Evolutionary conservation across 345 rosid species (phyloP).

Genomic region (Turritis glabra): DNA sequence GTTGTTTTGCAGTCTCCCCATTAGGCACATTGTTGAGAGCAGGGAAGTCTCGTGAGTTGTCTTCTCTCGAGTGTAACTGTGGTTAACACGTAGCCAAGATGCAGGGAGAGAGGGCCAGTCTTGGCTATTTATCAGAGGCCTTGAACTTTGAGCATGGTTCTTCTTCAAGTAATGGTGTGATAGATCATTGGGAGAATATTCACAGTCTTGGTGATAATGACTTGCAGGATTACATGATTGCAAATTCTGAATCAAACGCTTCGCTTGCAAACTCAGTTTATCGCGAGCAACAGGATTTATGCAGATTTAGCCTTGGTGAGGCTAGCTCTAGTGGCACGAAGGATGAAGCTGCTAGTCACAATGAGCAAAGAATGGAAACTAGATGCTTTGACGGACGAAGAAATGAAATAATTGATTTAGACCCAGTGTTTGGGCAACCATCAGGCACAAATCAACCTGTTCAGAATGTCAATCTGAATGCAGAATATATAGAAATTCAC

Average conservation of each 20-base stretch:
- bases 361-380: conserved; percentile 39
- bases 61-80: conserved; percentile 23
- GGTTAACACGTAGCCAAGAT: conserved; percentile 46
- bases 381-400: conserved; percentile 11
- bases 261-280: conserved; percentile 48
- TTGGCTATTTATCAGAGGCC: conserved; percentile 74
- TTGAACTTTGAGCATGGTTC: conserved; percentile 83
- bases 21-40: conserved; percentile 28
- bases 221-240: conserved; percentile 55
- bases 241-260: conserved; percentile 47
- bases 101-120: conserved; percentile 84
- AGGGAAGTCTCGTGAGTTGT: conserved; percentile 34
- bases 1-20: conserved; percentile 22
- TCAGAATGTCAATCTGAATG: conserved; percentile 62
- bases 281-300: conserved; percentile 53
- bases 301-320: conserved; percentile 48
- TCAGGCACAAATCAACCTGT: conserved; percentile 43
- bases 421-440: conserved; percentile 48
- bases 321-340: conserved; percentile 48
- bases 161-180: conserved; percentile 57
- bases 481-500: conserved; percentile 53
- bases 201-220: conserved; percentile 59
- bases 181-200: conserved; percentile 71
- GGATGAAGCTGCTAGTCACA: conserved; percentile 43
- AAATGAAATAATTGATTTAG: conserved; percentile 45